These are phyloP conservation scores for Thuja plicata DNA, from an alignment of 83 land plant genomes.

Conservation along the genomic window DNA sequence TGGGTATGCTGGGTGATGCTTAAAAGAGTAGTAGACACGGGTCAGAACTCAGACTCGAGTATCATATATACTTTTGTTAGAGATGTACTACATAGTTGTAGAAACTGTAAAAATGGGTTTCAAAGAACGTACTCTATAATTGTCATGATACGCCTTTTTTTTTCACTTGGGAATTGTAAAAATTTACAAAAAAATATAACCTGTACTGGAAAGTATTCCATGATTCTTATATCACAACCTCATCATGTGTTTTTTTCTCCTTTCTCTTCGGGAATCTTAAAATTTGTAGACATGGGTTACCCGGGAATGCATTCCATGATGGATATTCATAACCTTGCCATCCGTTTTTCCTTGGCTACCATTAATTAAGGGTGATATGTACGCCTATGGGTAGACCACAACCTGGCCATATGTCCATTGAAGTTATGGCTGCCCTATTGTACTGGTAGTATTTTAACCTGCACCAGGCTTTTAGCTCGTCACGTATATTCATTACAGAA, in stretches of 20 bases:
- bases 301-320: background rate
- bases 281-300: background rate
- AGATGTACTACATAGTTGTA: background rate
- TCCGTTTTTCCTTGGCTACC: background rate
- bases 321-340: background rate
- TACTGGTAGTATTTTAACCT: background rate
- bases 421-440: background rate
- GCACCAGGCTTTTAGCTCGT: background rate
- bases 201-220: background rate
- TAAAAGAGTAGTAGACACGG: background rate
- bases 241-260: background rate
- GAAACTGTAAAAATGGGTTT: background rate
- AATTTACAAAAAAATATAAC: background rate
- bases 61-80: background rate
- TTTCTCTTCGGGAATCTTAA: background rate
- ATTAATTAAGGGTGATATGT: background rate
- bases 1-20: background rate
- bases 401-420: background rate
- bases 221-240: background rate
- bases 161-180: background rate
- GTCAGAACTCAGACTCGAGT: background rate
- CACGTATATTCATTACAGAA: background rate
- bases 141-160: background rate
- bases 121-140: background rate
- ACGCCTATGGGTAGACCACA: background rate